Evolutionary conservation across 2,329 filamentous ascomycete species (phyloP).

Genomic region (Claviceps humidiphila): DNA sequence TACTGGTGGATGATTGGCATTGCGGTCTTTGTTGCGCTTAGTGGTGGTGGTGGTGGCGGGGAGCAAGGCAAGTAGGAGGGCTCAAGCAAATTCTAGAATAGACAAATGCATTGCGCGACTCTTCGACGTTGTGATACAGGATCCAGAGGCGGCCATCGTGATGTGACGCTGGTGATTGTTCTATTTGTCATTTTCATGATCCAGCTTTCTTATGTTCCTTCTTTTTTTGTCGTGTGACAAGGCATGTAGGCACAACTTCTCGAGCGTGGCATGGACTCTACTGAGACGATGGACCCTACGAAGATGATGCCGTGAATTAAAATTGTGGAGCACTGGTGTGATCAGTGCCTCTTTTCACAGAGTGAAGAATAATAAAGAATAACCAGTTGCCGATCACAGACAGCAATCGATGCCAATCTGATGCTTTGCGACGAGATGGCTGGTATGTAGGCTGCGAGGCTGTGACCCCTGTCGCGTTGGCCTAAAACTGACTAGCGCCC

Average conservation of each 20-base stretch:
- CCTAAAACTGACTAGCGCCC: constrained; percentile 14
- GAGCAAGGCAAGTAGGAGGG: constrained; percentile 30
- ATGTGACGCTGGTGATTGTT: neutral
- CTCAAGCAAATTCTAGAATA: constrained; percentile 8
- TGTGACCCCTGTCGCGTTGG: neutral
- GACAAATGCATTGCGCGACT: neutral
- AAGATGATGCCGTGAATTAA: no score
- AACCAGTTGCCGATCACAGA: no score
- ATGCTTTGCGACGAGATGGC: neutral
- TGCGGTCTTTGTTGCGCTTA: constrained; percentile 37
- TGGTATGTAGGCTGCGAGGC: no score
- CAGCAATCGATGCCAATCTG: no score
- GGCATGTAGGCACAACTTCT: neutral
- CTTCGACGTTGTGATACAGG: neutral
- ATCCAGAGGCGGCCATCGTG: neutral
- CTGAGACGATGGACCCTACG: neutral
- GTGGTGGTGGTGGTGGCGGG: constrained; percentile 32
- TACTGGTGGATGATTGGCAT: constrained; percentile 55
- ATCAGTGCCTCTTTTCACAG: no score
- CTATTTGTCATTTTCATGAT: no score
- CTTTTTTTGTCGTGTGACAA: neutral
- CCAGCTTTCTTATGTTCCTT: neutral
- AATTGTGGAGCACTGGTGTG: no score
- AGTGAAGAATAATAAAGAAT: no score
- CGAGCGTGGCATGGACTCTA: neutral